These are phyloP conservation scores for Globisporangium viniferum DNA, from an alignment of 352 stramenopile genomes.

Conservation along the genomic window DNA sequence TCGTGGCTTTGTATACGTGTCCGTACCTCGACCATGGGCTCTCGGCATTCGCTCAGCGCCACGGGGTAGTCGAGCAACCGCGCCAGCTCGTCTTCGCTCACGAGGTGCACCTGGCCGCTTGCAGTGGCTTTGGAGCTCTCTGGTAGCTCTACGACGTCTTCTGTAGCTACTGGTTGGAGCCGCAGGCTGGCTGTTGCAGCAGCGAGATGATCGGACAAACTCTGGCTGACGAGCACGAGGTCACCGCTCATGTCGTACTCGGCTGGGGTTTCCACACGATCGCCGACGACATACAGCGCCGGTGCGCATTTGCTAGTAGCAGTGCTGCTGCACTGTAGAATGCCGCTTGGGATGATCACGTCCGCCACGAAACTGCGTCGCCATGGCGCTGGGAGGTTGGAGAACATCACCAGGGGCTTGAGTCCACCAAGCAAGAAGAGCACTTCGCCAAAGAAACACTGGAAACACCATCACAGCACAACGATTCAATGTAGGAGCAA, in stretches of 20 bases:
- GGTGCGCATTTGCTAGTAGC: not conserved
- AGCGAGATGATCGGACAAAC: conserved; percentile 21
- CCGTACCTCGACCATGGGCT: conserved; percentile 60
- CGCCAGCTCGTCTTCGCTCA: conserved; percentile 41
- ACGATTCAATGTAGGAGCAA: not conserved
- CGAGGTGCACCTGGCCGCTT: conserved; percentile 6
- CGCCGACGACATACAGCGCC: conserved; percentile 23
- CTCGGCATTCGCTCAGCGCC: conserved; percentile 51
- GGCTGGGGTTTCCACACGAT: conserved; percentile 38
- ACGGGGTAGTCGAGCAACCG: conserved; percentile 61
- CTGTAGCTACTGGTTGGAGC: conserved; percentile 9
- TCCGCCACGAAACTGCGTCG: conserved; percentile 36
- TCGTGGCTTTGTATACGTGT: not conserved
- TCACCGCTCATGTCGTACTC: conserved; percentile 46
- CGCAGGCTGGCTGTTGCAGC: conserved; percentile 13
- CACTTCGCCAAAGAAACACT: conserved; percentile 73
- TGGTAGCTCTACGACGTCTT: not conserved
- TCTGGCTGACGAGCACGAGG: conserved; percentile 41
- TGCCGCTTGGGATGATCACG: conserved; percentile 34
- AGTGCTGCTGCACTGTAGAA: conserved; percentile 18
- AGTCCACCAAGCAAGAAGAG: conserved; percentile 58
- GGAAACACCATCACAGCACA: not conserved
- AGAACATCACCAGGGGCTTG: conserved; percentile 66
- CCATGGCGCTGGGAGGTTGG: conserved; percentile 54
- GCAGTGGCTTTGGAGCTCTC: not conserved